Percentiles rank a stretch among this genome's conserved stretches.
Conservation (phyloP, 2,329 filamentous ascomycete genomes). For the Fusarium camptoceras region DNA sequence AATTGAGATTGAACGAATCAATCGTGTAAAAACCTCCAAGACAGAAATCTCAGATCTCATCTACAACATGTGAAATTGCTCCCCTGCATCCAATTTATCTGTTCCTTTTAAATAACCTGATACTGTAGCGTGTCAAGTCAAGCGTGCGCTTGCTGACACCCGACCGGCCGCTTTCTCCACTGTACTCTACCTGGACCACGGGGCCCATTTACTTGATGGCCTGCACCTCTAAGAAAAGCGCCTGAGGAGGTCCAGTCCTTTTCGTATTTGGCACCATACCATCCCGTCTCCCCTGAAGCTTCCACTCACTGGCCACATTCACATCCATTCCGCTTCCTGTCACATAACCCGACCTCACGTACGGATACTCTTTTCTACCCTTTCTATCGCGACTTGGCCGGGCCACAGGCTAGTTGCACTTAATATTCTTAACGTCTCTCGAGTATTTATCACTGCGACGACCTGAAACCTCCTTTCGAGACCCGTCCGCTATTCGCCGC, state of each 20-base stretch:
- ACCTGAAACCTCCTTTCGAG: conserved; percentile 23
- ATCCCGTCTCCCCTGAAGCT: conserved; percentile 38
- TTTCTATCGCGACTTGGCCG: conserved; percentile 51
- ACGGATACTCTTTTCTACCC: conserved; percentile 37
- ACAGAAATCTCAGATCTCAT: not conserved
- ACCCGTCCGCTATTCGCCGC: conserved; percentile 28
- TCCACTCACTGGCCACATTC: conserved; percentile 41
- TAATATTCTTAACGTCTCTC: conserved; percentile 36
- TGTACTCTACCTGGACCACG: conserved; percentile 20
- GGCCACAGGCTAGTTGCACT: conserved; percentile 53
- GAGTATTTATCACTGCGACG: conserved; percentile 38
- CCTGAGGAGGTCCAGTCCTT: conserved; percentile 30
- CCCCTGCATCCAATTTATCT: conserved; percentile 14
- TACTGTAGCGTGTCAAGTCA: conserved; percentile 12
- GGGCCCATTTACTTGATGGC: conserved; percentile 13
- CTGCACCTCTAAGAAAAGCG: conserved; percentile 14
- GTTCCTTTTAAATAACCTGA: conserved; percentile 35
- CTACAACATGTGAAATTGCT: conserved; percentile 10
- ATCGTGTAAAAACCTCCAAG: not conserved
- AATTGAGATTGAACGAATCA: not conserved
- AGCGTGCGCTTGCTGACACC: conserved; percentile 38
- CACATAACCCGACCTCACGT: conserved; percentile 40
- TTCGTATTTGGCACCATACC: conserved; percentile 33
- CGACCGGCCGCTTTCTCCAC: conserved; percentile 35
- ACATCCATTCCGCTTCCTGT: conserved; percentile 37